Conservation (phyloP, 2,329 filamentous ascomycete genomes). For the Botryosphaeria dothidea region DNA sequence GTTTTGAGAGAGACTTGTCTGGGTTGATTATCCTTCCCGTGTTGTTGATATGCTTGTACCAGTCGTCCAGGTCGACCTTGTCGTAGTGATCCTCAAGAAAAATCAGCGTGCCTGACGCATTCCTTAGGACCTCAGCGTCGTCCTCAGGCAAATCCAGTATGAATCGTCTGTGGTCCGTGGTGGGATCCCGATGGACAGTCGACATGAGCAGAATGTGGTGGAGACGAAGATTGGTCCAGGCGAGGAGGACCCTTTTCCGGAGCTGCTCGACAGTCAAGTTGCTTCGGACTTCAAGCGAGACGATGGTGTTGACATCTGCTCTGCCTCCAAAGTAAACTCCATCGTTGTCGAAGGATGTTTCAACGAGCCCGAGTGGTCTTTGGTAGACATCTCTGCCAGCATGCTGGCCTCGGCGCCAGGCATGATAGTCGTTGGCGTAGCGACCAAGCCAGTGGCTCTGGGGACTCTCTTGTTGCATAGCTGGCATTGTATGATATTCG, state of each 20-base stretch:
- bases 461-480: conserved; percentile 3
- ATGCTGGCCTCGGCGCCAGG: conserved; percentile 33
- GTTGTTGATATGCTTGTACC: conserved; percentile 47
- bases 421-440: conserved; percentile 41
- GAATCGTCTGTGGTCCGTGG: conserved; percentile 31
- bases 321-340: conserved; percentile 46
- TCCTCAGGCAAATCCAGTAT: conserved; percentile 33
- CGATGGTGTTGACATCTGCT: conserved; percentile 45
- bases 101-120: conserved; percentile 32
- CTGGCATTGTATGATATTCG: background rate
- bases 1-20: conserved; percentile 35
- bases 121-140: conserved; percentile 32
- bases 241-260: conserved; percentile 37
- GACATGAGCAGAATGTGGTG: conserved; percentile 42
- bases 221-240: conserved; percentile 42
- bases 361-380: conserved; percentile 46
- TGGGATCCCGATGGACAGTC: conserved; percentile 27
- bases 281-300: conserved; percentile 39
- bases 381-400: conserved; percentile 25
- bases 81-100: conserved; percentile 43
- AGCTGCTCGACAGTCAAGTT: conserved; percentile 32
- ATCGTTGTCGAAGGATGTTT: conserved; percentile 47
- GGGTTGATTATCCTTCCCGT: conserved; percentile 42
- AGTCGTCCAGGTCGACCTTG: conserved; percentile 35
- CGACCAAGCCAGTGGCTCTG: conserved; percentile 39